Conservation (phyloP, 2,329 filamentous ascomycete species). For the Aspergillus niger region DNA sequence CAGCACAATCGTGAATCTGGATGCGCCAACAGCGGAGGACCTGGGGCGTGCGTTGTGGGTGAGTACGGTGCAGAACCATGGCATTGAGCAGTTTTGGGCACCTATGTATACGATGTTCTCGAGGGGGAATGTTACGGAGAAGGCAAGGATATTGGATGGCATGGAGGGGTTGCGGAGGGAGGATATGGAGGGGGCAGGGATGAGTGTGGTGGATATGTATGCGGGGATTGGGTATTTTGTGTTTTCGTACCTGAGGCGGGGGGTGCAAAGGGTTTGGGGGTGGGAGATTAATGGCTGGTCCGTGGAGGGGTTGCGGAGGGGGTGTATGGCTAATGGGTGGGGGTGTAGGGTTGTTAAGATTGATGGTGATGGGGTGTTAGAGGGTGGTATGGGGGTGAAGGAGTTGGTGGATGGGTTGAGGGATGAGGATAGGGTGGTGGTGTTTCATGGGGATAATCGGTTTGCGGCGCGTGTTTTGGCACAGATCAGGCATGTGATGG, state of each 20-base stretch:
- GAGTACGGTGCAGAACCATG: conserved; percentile 71
- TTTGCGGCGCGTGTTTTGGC: conserved; percentile 50
- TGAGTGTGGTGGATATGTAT: conserved; percentile 72
- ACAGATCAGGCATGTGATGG: conserved; percentile 33
- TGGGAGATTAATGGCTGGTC: conserved; percentile 93
- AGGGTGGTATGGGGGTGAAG: conserved; percentile 18
- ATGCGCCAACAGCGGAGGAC: conserved; percentile 49
- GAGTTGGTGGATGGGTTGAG: conserved; percentile 36
- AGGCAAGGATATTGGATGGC: conserved; percentile 66
- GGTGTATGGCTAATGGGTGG: conserved; percentile 71
- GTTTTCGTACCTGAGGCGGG: conserved; percentile 75
- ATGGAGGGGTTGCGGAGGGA: conserved; percentile 33
- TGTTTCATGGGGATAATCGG: conserved; percentile 70
- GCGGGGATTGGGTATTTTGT: conserved; percentile 93
- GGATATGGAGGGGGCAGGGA: conserved; percentile 29
- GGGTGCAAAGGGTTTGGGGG: conserved; percentile 69
- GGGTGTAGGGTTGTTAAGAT: conserved; percentile 56
- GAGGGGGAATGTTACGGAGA: conserved; percentile 86
- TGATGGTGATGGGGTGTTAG: conserved; percentile 37
- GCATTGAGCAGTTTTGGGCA: conserved; percentile 81
- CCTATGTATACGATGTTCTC: conserved; percentile 94
- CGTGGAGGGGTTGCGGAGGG: conserved; percentile 77
- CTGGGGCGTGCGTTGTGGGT: conserved; percentile 77
- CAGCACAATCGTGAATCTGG: too few species aligned
- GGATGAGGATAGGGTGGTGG: conserved; percentile 59